Base-by-base conservation (phyloP, 805 yeast genomes). In the Yarrowia osloensis region DNA sequence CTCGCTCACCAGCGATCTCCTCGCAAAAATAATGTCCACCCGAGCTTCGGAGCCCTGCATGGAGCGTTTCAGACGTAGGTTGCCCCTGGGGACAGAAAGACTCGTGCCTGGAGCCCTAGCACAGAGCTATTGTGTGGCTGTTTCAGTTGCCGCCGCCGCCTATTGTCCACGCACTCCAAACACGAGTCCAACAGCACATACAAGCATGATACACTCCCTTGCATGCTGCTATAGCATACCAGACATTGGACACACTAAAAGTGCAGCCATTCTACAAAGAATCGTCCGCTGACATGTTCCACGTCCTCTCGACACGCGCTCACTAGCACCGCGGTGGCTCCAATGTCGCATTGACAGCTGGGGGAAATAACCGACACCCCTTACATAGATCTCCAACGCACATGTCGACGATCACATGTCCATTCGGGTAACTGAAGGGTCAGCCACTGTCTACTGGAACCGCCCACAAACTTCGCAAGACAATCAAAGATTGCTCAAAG, bases 331-430 rank as follows among this genome's bases (percentile, higher is more conserved):
- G n/a, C n/a, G n/a, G n/a, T 7, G 21, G 11, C 42, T 37, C 21
- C 42, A 37, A 37, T 42, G 47, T 42, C 47, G 47, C 47, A 42
- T 22, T 42, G 26, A 17, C 31, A 28, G 31, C 31, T 2, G 31
- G 31, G 31, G 19, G n/a, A 47, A 29, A 47, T 47, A 47, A 47
- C 28, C 35, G 35, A 28, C 54, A 47, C 55, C 55, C 55, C 55
- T 49, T 49, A 31, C 55, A 49, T 49, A 39, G 55, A 49, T 49
- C 55, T 49, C 22, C 54, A 11, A 39, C 42, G 19, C 50, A 26
- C 31, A 26, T 26, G 54, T 28, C 29, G 49, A 44, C 49, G 49
- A 44, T 44, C 49, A 42, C 44, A 39, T 39, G 44, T 19, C 4
- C 24, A 19, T 3, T 17, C 19, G 11, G 40, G 40, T 5, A 35